Evolutionary conservation across 2,329 filamentous ascomycete species (phyloP), one percentile per base, ranked within the genome.

Genomic region (Aspergillus transmontanensis): DNA sequence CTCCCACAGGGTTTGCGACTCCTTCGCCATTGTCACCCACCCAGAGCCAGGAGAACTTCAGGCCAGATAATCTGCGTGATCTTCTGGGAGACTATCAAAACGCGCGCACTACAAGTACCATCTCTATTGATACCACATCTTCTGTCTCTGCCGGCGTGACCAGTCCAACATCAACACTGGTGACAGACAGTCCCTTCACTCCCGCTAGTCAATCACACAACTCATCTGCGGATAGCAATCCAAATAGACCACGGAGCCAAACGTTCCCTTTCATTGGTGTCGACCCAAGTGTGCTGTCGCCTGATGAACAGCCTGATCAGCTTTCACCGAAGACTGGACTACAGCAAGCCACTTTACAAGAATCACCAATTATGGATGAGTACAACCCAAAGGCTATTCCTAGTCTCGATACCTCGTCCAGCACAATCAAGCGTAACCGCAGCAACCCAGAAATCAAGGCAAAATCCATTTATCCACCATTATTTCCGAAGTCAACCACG

Each of bases 171-270:
- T 90, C 88, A 1, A 88, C 91, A 0, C 91, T 94, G 74, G 93
- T 95, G 75, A 90, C 93, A 0, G 90, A 95, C 67, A 89, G 89
- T 59, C 86, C 87, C 1, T 95, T 94, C 73, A 81, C 85, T 62
- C 81, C 83, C 28, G 83, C 81, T 10, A 82, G 82, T 61, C 83
- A 85, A 66, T 79, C 81, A 30, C 82, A 81, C 63, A 80, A 82
- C 41, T 80, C 81, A 59, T 81, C 79, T 45, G 76, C 78, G 50
- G 73, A 78, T 61, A 80, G 82, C 59, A 87, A 87, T 70, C 88
- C 89, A 68, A 89, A 90, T 70, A 86, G 92, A 61, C 92, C 91
- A n/a, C 86, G 93, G 72, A 95, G 92, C 75, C 93, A 96, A 76
- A 96, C 93, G 0, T 93, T 96, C 66, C 92, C 93, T 1, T 88